Evolutionary conservation across 371 early-diverging fungal species (phyloP), one percentile per base, ranked within the genome.

Genomic region (Fennellomyces sp.): DNA sequence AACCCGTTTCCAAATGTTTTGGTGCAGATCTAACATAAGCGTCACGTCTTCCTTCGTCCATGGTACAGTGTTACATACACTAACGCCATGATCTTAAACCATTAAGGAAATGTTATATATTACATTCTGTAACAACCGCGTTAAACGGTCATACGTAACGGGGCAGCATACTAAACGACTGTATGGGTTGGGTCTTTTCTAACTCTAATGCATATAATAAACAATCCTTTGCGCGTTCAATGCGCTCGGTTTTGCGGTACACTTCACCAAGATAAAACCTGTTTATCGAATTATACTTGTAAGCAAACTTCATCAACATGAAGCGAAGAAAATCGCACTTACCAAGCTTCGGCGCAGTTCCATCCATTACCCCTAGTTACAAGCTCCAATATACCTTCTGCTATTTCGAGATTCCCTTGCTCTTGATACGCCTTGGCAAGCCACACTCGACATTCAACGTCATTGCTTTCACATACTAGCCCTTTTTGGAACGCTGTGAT

Each of bases 161-260:
- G 33, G 80, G 76, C 27, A 88, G 71, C 1, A 79, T 57, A 19
- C 66, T 65, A 61, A 89, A 89, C 2, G 86, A 66, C n/a, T 84
- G 75, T 33, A 86, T 80, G 0, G 91, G 91, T 47, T 80, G 76
- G 10, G 89, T 82, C 33, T 64, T 70, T 58, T 89, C 89, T 29
- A 91, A 76, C 58, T 89, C 90, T 5, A 90, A 68, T n/a, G 91
- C 90, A 61, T 89, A 90, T 58, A 86, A 78, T n/a, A 87, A 73
- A 48, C 88, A 89, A 47, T 86, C 82, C 35, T 88, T 85, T 12
- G 87, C 84, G 26, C 80, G 83, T 28, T 80, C 72, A 26, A 78
- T 50, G 39, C 87, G 80, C 49, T 81, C 76, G 5, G 87, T 83
- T 50, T 73, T 68, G 61, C 76, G 73, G 68, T 78, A 82, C 11